Evolutionary conservation across 192 early-diverging fungal genomes (phyloP).

Genomic region (Martensiomyces pterosporus): DNA sequence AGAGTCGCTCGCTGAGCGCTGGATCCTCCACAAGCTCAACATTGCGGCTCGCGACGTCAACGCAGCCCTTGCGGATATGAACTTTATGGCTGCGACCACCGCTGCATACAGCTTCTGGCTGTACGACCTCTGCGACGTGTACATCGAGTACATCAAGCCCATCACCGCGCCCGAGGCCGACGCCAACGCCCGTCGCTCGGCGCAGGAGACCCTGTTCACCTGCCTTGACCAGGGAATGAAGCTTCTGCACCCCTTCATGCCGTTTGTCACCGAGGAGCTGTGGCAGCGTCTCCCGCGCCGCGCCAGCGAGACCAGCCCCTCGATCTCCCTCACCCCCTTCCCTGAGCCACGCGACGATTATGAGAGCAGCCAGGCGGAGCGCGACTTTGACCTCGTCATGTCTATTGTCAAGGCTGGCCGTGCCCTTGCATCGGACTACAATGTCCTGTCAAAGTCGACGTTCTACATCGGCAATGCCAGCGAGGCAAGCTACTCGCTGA

Average conservation of each 20-base stretch:
- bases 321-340: conserved; percentile 69
- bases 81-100: conserved; percentile 90
- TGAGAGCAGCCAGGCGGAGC: conserved; percentile 63
- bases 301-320: conserved; percentile 41
- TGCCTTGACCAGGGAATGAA: conserved; percentile 89
- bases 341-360: conserved; percentile 48
- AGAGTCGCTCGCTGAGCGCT: conserved; percentile 84
- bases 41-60: conserved; percentile 72
- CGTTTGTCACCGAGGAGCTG: conserved; percentile 98
- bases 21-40: conserved; percentile 92
- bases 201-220: conserved; percentile 89
- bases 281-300: conserved; percentile 92
- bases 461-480: conserved; percentile 62
- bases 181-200: conserved; percentile 54
- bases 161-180: conserved; percentile 63
- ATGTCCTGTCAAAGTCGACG: conserved; percentile 49
- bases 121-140: conserved; percentile 96
- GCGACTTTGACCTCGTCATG: conserved; percentile 76
- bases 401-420: conserved; percentile 72
- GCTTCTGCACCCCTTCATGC: conserved; percentile 97
- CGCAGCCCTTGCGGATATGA: conserved; percentile 69
- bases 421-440: conserved; percentile 74
- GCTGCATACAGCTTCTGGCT: conserved; percentile 92
- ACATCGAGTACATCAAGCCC: conserved; percentile 91
- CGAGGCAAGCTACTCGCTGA: conserved; percentile 39